phyloP scores from a whole-genome alignment of 2,329 filamentous ascomycete species.

The Ascosphaera acerosa region DNA sequence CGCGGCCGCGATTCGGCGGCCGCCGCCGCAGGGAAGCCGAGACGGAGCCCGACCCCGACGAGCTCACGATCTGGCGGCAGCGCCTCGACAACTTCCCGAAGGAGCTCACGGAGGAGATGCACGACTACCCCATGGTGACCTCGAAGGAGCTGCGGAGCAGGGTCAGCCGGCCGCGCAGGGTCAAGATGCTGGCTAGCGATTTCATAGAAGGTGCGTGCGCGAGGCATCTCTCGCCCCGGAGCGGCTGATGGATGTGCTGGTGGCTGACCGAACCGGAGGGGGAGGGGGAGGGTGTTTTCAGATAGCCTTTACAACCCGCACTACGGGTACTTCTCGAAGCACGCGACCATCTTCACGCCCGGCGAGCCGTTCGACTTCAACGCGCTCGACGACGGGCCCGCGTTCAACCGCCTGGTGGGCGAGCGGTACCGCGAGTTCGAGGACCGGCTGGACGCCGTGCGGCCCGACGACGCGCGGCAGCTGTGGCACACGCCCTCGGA shows the following conservation, averaged over 20 bases:
- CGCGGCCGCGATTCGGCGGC: constrained; percentile 5
- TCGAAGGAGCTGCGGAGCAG: constrained; percentile 48
- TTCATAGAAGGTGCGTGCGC: constrained; percentile 74
- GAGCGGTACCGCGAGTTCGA: constrained; percentile 75
- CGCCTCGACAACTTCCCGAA: constrained; percentile 46
- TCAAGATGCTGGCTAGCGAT: constrained; percentile 93
- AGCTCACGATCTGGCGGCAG: constrained; percentile 67
- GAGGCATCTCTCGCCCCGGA: too few species aligned
- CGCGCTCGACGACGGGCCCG: constrained; percentile 52
- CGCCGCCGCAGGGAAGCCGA: constrained; percentile 13
- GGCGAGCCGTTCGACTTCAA: constrained; percentile 81
- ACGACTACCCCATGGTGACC: constrained; percentile 61
- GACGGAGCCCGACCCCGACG: constrained; percentile 11
- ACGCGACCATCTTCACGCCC: constrained; percentile 85
- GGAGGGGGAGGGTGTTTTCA: constrained; percentile 21
- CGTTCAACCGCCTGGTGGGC: constrained; percentile 55
- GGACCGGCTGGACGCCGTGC: constrained; percentile 50
- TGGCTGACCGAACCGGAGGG: neutral
- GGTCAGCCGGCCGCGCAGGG: constrained; percentile 52
- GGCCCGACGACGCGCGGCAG: constrained; percentile 54
- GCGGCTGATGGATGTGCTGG: neutral
- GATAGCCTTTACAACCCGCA: constrained; percentile 85
- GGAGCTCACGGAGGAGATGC: constrained; percentile 59
- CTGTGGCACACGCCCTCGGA: constrained; percentile 98
- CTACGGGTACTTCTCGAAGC: constrained; percentile 91